Base-by-base conservation (phyloP, 169 alveolate genomes). In the Condylostoma magnum region DNA sequence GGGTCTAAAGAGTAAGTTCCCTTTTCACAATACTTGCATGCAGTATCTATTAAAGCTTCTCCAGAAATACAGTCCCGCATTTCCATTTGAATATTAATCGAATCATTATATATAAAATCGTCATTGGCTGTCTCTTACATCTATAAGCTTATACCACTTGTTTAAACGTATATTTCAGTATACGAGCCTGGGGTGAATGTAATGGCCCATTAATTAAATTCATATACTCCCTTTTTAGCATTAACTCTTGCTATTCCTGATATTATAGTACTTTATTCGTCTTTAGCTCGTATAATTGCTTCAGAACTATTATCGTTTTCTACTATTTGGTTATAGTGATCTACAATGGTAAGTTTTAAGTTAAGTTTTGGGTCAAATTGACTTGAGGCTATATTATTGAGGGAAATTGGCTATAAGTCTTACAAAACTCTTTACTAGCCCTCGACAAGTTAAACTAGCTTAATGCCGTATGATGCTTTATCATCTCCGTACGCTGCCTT, bases 401-500 rank as follows among this genome's bases (percentile, higher is more conserved):
- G n/a, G n/a, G n/a, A n/a, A n/a, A n/a, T n/a, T n/a, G n/a, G n/a
- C n/a, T n/a, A n/a, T n/a, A n/a, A n/a, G n/a, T n/a, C n/a, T n/a
- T n/a, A n/a, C n/a, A n/a, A n/a, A n/a, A n/a, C n/a, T n/a, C n/a
- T n/a, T n/a, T n/a, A n/a, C n/a, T n/a, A n/a, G n/a, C n/a, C n/a
- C n/a, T n/a, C n/a, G n/a, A n/a, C n/a, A n/a, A n/a, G n/a, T n/a
- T n/a, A n/a, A n/a, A n/a, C n/a, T n/a, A n/a, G n/a, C n/a, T n/a
- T n/a, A n/a, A n/a, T n/a, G n/a, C n/a, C 58, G 25, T 43, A 37
- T 2, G 73, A 63, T 5, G 73, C 63, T 1, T 20, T 27, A 20
- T 63, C 73, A 2, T 41, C 50, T 1, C 69, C 69, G 51, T 57
- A 57, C n/a, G 18, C 28, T 57, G 69, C 69, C 20, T 47, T 34